Conservation (phyloP, 2,329 filamentous ascomycete species). For the Escovopsis sp. region DNA sequence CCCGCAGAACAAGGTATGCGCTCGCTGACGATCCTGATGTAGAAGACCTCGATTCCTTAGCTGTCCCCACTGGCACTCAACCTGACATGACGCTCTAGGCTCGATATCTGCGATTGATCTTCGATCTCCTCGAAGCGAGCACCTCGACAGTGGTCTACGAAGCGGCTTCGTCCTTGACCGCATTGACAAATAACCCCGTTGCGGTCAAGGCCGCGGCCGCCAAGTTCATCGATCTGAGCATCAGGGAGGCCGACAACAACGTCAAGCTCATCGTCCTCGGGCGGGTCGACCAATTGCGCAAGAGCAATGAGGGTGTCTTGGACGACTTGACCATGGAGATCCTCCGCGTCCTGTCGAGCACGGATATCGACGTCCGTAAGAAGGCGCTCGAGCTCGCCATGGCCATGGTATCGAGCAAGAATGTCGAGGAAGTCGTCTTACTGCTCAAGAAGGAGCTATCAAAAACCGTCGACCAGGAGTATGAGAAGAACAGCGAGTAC, state of each 20-base stretch:
- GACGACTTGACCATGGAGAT: conserved; percentile 97
- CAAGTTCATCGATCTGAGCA: conserved; percentile 93
- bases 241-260: conserved; percentile 97
- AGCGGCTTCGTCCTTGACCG: conserved; percentile 85
- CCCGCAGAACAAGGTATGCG: conserved; percentile 68
- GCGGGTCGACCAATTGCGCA: conserved; percentile 73
- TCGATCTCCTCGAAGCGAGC: conserved; percentile 84
- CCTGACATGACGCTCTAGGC: conserved; percentile 39
- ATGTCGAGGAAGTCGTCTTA: conserved; percentile 92
- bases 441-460: conserved; percentile 93
- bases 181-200: conserved; percentile 89
- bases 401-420: conserved; percentile 98
- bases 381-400: conserved; percentile 83
- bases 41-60: not conserved
- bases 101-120: conserved; percentile 83
- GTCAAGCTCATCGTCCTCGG: conserved; percentile 97
- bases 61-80: conserved; percentile 10
- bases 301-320: conserved; percentile 78
- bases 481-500: conserved; percentile 95
- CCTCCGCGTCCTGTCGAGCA: conserved; percentile 81
- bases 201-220: conserved; percentile 91
- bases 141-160: conserved; percentile 95
- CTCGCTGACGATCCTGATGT: too few relatives aligned
- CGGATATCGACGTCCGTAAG: conserved; percentile 86
- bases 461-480: conserved; percentile 96